Percentiles rank a stretch among this genome's conserved stretches.
These are phyloP conservation scores for Fonsecaea pedrosoi DNA, from an alignment of 2,329 filamentous ascomycete genomes.

Conservation along the genomic window DNA sequence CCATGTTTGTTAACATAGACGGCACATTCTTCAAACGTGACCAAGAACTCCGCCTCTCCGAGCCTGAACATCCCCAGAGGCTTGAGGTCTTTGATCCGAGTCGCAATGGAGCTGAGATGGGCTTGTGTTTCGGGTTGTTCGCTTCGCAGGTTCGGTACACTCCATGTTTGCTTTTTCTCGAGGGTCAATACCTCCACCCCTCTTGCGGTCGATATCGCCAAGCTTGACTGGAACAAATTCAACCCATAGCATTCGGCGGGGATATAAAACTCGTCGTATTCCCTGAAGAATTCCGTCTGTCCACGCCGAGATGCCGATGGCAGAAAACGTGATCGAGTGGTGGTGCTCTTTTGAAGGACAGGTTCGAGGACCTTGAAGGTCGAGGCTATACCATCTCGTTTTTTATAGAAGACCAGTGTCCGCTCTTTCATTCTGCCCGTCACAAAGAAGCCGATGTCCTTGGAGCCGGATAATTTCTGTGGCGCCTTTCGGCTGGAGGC, in stretches of 20 bases:
- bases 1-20: constrained; percentile 99
- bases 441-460: constrained; percentile 96
- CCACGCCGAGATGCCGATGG: constrained; percentile 65
- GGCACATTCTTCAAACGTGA: constrained; percentile 93
- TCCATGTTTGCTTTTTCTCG: constrained; percentile 96
- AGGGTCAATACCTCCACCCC: constrained; percentile 96
- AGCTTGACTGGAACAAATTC: constrained; percentile 93
- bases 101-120: constrained; percentile 82
- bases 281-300: constrained; percentile 92
- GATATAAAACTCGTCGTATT: constrained; percentile 99
- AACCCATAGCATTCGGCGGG: constrained; percentile 93
- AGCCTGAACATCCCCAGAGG: constrained; percentile 97
- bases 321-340: constrained; percentile 76
- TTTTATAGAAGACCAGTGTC: constrained; percentile 94
- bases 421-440: constrained; percentile 97
- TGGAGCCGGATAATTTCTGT: constrained; percentile 82
- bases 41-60: constrained; percentile 87
- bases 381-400: constrained; percentile 87
- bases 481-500: constrained; percentile 85
- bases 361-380: constrained; percentile 96
- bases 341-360: constrained; percentile 88
- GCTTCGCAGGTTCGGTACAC: constrained; percentile 77
- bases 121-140: constrained; percentile 64
- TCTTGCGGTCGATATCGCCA: constrained; percentile 87
- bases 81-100: constrained; percentile 79